Conservation (phyloP, 2,329 filamentous ascomycete genomes). For the Aspergillus amoenus region DNA sequence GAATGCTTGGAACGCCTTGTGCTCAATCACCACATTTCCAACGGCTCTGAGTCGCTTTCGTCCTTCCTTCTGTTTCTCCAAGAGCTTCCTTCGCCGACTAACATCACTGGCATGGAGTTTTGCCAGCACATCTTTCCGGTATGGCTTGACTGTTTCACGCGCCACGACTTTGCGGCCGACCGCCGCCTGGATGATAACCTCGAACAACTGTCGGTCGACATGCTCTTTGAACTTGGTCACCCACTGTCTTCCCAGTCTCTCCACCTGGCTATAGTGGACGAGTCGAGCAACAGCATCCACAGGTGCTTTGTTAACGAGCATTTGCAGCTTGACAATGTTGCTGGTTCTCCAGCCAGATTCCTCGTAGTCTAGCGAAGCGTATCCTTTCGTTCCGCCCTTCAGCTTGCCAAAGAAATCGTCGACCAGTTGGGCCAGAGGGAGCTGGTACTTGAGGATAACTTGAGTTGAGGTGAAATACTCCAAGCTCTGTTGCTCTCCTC, state of each 20-base stretch:
- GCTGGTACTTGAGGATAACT: constrained; percentile 89
- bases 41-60: constrained; percentile 75
- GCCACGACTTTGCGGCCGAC: constrained; percentile 81
- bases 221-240: constrained; percentile 96
- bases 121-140: constrained; percentile 88
- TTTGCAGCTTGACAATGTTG: constrained; percentile 81
- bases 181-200: constrained; percentile 90
- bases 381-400: constrained; percentile 90
- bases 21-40: constrained; percentile 93
- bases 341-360: constrained; percentile 83
- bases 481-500: constrained; percentile 81
- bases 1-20: constrained; percentile 93
- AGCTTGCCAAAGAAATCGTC: constrained; percentile 97
- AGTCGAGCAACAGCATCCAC: constrained; percentile 95
- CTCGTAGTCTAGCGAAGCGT: constrained; percentile 95
- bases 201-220: constrained; percentile 95
- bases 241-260: constrained; percentile 80
- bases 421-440: constrained; percentile 85
- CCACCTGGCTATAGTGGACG: constrained; percentile 77
- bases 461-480: constrained; percentile 91
- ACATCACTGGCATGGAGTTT: constrained; percentile 94
- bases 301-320: constrained; percentile 88
- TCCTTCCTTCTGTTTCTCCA: constrained; percentile 97
- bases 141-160: constrained; percentile 92
- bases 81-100: constrained; percentile 74